A percentile compares a stretch with the other conserved stretches of the same genome.
phyloP scores from a whole-genome alignment of 805 yeast genomes.

The Hanseniaspora opuntiae region DNA sequence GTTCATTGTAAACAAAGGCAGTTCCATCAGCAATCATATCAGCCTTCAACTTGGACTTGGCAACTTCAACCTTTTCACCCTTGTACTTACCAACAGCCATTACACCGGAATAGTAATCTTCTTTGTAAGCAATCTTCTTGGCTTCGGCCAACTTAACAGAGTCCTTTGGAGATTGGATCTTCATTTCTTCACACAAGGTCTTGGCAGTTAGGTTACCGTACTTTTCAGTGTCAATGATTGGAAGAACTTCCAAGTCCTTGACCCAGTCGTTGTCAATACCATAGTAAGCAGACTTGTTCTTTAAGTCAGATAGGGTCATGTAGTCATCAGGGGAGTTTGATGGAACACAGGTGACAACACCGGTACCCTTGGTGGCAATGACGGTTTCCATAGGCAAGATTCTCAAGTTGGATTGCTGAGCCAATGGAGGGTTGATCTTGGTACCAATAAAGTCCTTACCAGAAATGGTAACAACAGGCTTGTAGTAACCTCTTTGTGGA shows the following conservation, averaged over 20 bases:
- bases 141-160: slow-evolving; percentile 75
- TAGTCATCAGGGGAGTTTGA: slow-evolving; percentile 98
- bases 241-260: slow-evolving; percentile 44
- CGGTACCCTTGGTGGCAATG: slow-evolving; percentile 90
- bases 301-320: slow-evolving; percentile 71
- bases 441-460: slow-evolving; percentile 79
- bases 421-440: slow-evolving; percentile 70
- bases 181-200: slow-evolving; percentile 65
- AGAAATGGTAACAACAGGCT: slow-evolving; percentile 41
- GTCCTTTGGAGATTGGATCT: slow-evolving; percentile 92
- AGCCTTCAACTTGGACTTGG: slow-evolving; percentile 73
- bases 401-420: slow-evolving; percentile 54
- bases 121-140: slow-evolving; percentile 89
- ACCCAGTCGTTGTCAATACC: slow-evolving; percentile 81
- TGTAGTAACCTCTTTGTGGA: slow-evolving; percentile 70
- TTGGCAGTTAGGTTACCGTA: slow-evolving; percentile 87
- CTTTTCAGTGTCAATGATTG: slow-evolving; percentile 65
- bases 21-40: slow-evolving; percentile 65
- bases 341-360: slow-evolving; percentile 97
- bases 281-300: slow-evolving; percentile 82
- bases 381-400: slow-evolving; percentile 97
- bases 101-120: slow-evolving; percentile 84
- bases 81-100: slow-evolving; percentile 68
- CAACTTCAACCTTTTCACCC: slow-evolving; percentile 82
- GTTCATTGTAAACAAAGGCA: slow-evolving; percentile 87